Percentiles rank a stretch among this genome's conserved stretches.
These are phyloP conservation scores for Monosporascus cannonballus DNA, from an alignment of 2,329 filamentous ascomycete species.

Conservation along the genomic window DNA sequence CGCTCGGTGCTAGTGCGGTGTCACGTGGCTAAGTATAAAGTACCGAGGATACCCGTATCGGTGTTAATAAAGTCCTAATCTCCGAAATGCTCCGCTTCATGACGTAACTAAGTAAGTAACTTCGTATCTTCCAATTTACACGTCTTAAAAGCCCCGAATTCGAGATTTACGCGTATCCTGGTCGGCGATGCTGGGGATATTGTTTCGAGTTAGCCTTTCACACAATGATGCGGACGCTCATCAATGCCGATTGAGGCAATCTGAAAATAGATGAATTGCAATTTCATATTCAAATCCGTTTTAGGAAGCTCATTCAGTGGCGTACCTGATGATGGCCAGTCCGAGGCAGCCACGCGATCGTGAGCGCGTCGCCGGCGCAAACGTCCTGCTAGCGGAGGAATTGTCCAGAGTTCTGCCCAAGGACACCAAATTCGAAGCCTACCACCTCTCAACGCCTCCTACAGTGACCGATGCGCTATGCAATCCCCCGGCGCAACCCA, in stretches of 20 bases:
- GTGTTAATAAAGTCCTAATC: neutral
- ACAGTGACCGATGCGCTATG: conserved; percentile 70
- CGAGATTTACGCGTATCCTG: neutral
- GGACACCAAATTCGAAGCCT: conserved; percentile 57
- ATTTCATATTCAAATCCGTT: too few relatives aligned
- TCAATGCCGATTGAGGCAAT: conserved; percentile 5
- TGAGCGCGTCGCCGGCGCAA: conserved; percentile 14
- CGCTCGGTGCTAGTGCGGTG: neutral
- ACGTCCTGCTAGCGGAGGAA: conserved; percentile 29
- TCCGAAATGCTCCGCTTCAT: neutral
- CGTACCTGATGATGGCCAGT: conserved; percentile 8
- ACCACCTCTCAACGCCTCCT: conserved; percentile 85
- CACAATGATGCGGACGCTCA: conserved; percentile 1
- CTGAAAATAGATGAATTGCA: neutral
- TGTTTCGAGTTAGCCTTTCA: too few relatives aligned
- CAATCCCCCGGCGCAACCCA: conserved; percentile 61
- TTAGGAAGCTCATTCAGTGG: too few relatives aligned
- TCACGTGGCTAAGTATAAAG: neutral
- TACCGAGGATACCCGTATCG: neutral
- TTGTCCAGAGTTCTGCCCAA: conserved; percentile 49
- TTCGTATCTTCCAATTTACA: conserved; percentile 6
- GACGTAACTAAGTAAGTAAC: neutral
- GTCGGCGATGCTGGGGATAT: neutral
- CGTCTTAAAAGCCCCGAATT: neutral
- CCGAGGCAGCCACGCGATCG: conserved; percentile 5